These are phyloP conservation scores for Podila epigama DNA, from an alignment of 192 early-diverging fungal genomes.

Conservation along the genomic window DNA sequence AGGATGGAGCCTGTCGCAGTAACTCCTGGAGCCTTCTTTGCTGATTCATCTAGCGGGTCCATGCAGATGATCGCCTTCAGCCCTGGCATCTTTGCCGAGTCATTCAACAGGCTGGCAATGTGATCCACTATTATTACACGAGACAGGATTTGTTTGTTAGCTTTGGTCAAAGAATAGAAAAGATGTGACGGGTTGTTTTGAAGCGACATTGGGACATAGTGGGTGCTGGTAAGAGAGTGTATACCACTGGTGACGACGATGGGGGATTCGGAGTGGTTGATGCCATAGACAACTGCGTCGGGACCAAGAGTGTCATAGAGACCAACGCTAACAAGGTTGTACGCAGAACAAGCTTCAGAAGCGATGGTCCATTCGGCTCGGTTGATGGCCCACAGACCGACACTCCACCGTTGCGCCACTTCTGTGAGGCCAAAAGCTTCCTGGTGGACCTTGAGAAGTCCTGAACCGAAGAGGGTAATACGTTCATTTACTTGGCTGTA, in stretches of 20 bases:
- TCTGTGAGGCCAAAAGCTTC: slow-evolving; percentile 6
- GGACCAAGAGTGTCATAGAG: slow-evolving; percentile 92
- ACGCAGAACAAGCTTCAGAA: slow-evolving; percentile 70
- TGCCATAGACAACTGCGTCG: slow-evolving; percentile 82
- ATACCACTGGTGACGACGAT: slow-evolving; percentile 70
- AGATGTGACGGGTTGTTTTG: no score
- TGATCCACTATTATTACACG: slow-evolving; percentile 45
- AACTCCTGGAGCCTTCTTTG: slow-evolving; percentile 18
- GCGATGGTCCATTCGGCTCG: slow-evolving; percentile 79
- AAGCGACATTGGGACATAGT: no score
- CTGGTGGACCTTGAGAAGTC: slow-evolving; percentile 63
- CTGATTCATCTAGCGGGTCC: slow-evolving; percentile 66
- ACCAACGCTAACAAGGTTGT: slow-evolving; percentile 74
- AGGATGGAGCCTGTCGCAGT: slow-evolving; percentile 40
- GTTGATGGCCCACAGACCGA: slow-evolving; percentile 82
- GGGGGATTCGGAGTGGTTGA: slow-evolving; percentile 84
- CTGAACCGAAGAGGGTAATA: slow-evolving; percentile 71
- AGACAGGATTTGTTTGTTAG: not conserved
- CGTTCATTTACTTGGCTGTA: slow-evolving; percentile 70
- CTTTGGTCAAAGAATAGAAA: no score
- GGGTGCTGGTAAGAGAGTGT: no score
- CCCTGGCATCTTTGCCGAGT: slow-evolving; percentile 65
- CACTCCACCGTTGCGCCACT: slow-evolving; percentile 38
- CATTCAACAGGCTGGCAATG: slow-evolving; percentile 56
- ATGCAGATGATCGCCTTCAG: slow-evolving; percentile 80